A percentile compares a stretch with the other conserved stretches of the same genome.
phyloP scores from a whole-genome alignment of 2,329 filamentous ascomycete species.

The Aspergillus aculeatinus region DNA sequence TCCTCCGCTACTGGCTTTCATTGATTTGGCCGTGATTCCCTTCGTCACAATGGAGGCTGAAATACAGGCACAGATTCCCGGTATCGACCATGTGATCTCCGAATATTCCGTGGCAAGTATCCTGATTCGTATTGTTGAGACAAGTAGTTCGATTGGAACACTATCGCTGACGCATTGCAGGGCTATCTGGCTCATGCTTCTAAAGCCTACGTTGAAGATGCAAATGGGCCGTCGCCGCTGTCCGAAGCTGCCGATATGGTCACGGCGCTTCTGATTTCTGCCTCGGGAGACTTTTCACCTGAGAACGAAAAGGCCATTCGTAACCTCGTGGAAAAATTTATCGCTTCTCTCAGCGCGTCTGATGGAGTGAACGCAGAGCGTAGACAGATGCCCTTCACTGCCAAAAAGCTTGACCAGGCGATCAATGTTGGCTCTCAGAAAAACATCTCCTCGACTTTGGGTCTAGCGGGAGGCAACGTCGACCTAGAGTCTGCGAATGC shows the following conservation, averaged over 20 bases:
- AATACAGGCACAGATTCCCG: slow-evolving; percentile 78
- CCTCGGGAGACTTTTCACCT: slow-evolving; percentile 76
- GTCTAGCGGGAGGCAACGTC: slow-evolving; percentile 77
- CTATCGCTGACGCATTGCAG: slow-evolving; percentile 27
- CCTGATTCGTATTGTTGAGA: neutral
- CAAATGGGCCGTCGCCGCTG: slow-evolving; percentile 70
- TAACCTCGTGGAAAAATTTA: slow-evolving; percentile 84
- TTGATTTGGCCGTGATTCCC: neutral
- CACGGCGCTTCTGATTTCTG: slow-evolving; percentile 85
- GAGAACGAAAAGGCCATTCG: slow-evolving; percentile 75
- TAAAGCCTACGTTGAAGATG: slow-evolving; percentile 73
- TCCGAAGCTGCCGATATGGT: slow-evolving; percentile 80
- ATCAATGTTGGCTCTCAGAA: slow-evolving; percentile 91
- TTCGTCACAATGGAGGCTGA: slow-evolving; percentile 71
- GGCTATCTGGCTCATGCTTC: slow-evolving; percentile 95
- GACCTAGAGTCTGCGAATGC: slow-evolving; percentile 92
- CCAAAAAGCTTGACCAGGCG: slow-evolving; percentile 86
- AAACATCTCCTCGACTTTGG: slow-evolving; percentile 94
- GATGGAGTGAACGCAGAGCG: slow-evolving; percentile 68
- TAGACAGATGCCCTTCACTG: slow-evolving; percentile 69
- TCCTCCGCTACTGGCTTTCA: neutral
- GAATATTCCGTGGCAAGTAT: slow-evolving; percentile 73
- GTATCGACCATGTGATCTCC: slow-evolving; percentile 83
- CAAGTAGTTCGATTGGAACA: neutral
- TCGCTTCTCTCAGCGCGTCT: slow-evolving; percentile 72